Conservation (phyloP, 176 grass and related monocot species). For the Hordeum vulgare region DNA sequence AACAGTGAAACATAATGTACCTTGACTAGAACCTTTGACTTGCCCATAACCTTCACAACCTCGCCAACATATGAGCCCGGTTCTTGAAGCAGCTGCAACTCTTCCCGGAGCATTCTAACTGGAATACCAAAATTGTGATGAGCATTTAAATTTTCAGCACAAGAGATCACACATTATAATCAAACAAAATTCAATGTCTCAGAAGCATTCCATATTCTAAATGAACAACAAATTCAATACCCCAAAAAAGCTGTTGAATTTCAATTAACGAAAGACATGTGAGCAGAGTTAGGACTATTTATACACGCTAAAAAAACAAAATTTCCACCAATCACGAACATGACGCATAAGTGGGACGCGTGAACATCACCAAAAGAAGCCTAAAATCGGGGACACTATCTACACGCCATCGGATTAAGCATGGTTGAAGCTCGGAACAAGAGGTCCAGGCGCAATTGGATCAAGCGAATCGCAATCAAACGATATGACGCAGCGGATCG, state of each 20-base stretch:
- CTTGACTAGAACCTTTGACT: conserved; percentile 96
- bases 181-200: not conserved
- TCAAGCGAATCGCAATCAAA: not conserved
- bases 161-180: not conserved
- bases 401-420: not conserved
- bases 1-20: conserved; percentile 21
- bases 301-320: not conserved
- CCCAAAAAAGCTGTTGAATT: not conserved
- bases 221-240: not conserved
- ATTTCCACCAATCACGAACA: not conserved
- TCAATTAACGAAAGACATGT: not conserved
- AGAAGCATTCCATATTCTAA: not conserved
- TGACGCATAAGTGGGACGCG: not conserved
- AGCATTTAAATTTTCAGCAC: not conserved
- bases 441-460: not conserved
- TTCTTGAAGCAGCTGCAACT: conserved; percentile 76
- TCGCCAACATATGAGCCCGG: conserved; percentile 88
- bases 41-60: conserved; percentile 97
- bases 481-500: not conserved
- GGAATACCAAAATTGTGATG: not conserved
- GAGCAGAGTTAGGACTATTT: not conserved
- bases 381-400: not conserved
- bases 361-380: not conserved
- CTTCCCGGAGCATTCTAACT: conserved; percentile 74
- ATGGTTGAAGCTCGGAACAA: too few species aligned